Evolutionary conservation across 108 stramenopile genomes (phyloP), one percentile per base, ranked within the genome.

Genomic region (Cafeteria roenbergensis): DNA sequence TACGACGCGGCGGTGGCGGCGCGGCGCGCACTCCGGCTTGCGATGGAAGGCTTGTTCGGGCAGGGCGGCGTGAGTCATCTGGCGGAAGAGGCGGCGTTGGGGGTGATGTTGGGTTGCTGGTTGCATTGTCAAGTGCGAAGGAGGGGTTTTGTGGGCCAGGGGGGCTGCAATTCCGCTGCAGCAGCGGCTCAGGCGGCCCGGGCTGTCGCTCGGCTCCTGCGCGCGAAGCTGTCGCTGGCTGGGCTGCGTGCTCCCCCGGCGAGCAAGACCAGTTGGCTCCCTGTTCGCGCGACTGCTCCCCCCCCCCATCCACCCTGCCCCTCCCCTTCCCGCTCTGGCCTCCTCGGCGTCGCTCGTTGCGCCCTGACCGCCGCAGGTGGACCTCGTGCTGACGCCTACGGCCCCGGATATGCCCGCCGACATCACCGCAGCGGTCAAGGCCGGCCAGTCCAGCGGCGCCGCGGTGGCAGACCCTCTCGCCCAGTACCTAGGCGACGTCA

Each of bases 401-500:
- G 8, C n/a, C n/a, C n/a, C n/a, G n/a, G n/a, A n/a, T n/a, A n/a
- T n/a, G n/a, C n/a, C n/a, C n/a, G n/a, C n/a, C n/a, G n/a, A n/a
- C n/a, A n/a, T n/a, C n/a, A n/a, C n/a, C n/a, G n/a, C 67, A 9
- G 22, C 27, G 27, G 26, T 4, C 0, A 28, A 57, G 20, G 29
- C 37, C 24, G 55, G 34, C 25, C 26, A 35, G 37, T 29, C 37
- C 17, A 20, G 17, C 12, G 28, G 20, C 6, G 67, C 57, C 31
- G 37, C 57, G 36, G 1, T 8, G 2, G 30, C n/a, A 21, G 42
- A 42, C 58, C 67, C 29, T 1, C 29, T 71, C n/a, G 55, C 42
- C 22, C 26, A 24, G 8, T 78, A 76, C 50, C 52, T 53, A 22
- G 69, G 73, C 34, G 78, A 79, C 54, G 33, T 75, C 17, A 72